Evolutionary conservation across 169 alveolate genomes (phyloP), one percentile per base, ranked within the genome.

Genomic region (Perkinsus chesapeaki): DNA sequence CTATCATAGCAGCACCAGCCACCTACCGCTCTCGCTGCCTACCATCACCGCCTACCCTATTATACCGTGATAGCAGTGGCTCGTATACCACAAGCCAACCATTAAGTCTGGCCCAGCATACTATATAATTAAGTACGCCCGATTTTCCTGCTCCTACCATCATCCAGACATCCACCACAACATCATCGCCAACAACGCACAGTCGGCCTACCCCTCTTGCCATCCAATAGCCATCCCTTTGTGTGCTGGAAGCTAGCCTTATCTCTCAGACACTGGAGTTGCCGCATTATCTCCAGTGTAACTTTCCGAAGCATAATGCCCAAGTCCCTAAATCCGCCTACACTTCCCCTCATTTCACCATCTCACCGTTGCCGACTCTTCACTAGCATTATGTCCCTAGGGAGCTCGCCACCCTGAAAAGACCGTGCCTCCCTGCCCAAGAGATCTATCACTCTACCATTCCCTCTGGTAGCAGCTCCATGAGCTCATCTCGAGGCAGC

Each of bases 11-110:
- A 9, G 72, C 19, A 47, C 19, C 72, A 10, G 9, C 72, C 72
- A 9, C 72, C 12, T 20, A 60, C 7, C 82, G 82, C 82, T 34
- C 31, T 16, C 82, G 23, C 12, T 60, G 23, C 12, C n/a, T n/a
- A n/a, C n/a, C n/a, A n/a, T n/a, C n/a, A n/a, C n/a, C 7, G 3
- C 82, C 31, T 16, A 60, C 82, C 82, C 82, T 1, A 60, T 60
- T 93, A 39, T 92, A 94, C 20, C 92, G 91, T 12, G 93, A 23
- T 0, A 95, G 93, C 47, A 73, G 39, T 16, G 96, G 96, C 91
- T 94, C 96, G 91, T 43, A 94, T 39, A 94, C 39, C 60, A 94
- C 95, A 27, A 94, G 92, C 96, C 96, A 94, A 38, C 94, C 94
- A 43, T 60, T 92, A 43, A 91, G 92, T 0, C 96, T 1, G 5